A percentile compares a stretch with the other conserved stretches of the same genome.
phyloP scores from a whole-genome alignment of 108 stramenopile species.

The Cyclostephanos invisitatus region DNA sequence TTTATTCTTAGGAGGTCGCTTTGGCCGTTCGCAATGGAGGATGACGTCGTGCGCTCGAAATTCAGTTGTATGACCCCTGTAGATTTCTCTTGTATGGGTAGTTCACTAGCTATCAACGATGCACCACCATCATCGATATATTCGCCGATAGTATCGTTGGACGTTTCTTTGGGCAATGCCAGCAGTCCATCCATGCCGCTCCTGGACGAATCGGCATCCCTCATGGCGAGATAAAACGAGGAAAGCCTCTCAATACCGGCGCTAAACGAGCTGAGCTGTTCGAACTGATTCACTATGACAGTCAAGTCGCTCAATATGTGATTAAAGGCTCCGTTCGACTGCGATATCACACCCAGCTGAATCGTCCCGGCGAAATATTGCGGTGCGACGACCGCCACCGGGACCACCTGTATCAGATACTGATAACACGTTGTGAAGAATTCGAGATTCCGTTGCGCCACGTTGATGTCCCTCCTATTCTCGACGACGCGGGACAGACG shows the following conservation, averaged over 20 bases:
- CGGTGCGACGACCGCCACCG: slow-evolving; percentile 91
- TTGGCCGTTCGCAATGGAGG: slow-evolving; percentile 12
- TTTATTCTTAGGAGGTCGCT: slow-evolving; percentile 52
- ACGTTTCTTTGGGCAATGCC: slow-evolving; percentile 24
- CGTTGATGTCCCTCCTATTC: slow-evolving; percentile 78
- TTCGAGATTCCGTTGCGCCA: slow-evolving; percentile 85
- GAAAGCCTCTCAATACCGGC: slow-evolving; percentile 91
- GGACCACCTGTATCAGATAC: slow-evolving; percentile 89
- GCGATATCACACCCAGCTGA: slow-evolving; percentile 90
- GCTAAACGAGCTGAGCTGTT: slow-evolving; percentile 82
- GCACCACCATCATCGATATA: background rate
- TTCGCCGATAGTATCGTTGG: background rate
- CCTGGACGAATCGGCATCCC: slow-evolving; percentile 59
- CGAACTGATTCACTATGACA: slow-evolving; percentile 93
- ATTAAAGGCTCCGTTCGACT: slow-evolving; percentile 79
- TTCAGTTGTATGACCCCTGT: slow-evolving; percentile 35
- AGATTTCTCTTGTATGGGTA: background rate
- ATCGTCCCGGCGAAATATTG: slow-evolving; percentile 90
- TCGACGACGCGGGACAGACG: slow-evolving; percentile 72
- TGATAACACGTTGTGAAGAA: slow-evolving; percentile 92
- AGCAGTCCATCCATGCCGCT: slow-evolving; percentile 38
- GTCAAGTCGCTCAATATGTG: slow-evolving; percentile 72
- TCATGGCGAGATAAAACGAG: slow-evolving; percentile 79
- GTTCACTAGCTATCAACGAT: background rate
- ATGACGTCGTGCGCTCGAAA: slow-evolving; percentile 19